phyloP scores from a whole-genome alignment of 1,284 basidiomycete genomes.

The Taiwanofungus camphoratus region DNA sequence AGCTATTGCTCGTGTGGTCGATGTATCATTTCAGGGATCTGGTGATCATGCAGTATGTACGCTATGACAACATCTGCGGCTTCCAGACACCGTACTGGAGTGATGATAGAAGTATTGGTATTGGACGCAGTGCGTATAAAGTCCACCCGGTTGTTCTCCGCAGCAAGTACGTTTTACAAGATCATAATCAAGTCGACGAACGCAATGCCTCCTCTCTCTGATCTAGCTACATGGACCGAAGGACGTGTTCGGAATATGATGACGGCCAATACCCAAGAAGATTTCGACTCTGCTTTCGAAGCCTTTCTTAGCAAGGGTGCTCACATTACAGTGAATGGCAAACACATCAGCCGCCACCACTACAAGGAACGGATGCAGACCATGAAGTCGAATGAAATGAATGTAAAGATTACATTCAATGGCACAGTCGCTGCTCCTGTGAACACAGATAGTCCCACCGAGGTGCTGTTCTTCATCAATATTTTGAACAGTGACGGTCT shows the following conservation, averaged over 20 bases:
- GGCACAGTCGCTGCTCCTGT: slow-evolving; percentile 18
- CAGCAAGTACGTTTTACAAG: too few species aligned
- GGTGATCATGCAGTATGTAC: too few species aligned
- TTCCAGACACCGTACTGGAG: too few species aligned
- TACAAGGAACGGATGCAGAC: slow-evolving; percentile 21
- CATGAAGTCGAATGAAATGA: slow-evolving; percentile 16
- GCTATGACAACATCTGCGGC: too few species aligned
- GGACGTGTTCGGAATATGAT: slow-evolving; percentile 28
- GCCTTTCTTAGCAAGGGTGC: slow-evolving; percentile 26
- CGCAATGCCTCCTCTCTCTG: too few species aligned
- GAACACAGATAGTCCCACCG: slow-evolving; percentile 8
- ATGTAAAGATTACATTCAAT: slow-evolving; percentile 17
- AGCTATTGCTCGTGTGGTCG: too few species aligned
- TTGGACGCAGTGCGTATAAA: too few species aligned
- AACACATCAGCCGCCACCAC: slow-evolving; percentile 16
- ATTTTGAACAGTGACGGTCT: background rate
- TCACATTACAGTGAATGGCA: slow-evolving; percentile 30
- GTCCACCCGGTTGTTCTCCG: too few species aligned
- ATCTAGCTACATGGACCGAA: slow-evolving; percentile 32
- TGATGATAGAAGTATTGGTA: too few species aligned
- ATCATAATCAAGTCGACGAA: too few species aligned
- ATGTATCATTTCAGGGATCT: too few species aligned
- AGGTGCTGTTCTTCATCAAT: slow-evolving; percentile 7
- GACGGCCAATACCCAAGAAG: slow-evolving; percentile 22
- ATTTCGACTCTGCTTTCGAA: slow-evolving; percentile 30